A percentile compares a stretch with the other conserved stretches of the same genome.
Conservation (phyloP, 371 early-diverging fungal genomes). For the Zychaea mexicana region DNA sequence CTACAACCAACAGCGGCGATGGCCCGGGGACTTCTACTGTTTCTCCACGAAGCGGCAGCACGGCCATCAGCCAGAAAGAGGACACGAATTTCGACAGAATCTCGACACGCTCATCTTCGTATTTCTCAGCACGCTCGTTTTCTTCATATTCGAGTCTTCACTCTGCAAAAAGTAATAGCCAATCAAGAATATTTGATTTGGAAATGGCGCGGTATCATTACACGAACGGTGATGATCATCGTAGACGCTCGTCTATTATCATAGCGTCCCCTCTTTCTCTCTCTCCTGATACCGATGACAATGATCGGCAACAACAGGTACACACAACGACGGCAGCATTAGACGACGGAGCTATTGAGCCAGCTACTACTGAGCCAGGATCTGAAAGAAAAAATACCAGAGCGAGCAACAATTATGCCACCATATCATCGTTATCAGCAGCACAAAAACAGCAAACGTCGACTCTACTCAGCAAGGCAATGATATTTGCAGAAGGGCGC, state of each 20-base stretch:
- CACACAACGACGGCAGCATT: neutral
- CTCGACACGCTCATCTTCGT: slow-evolving; percentile 7
- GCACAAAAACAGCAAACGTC: neutral
- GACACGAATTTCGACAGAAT: neutral
- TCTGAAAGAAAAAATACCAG: neutral
- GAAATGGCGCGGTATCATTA: neutral
- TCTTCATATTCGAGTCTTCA: slow-evolving; percentile 12
- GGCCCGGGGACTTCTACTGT: no score
- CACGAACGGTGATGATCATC: no score
- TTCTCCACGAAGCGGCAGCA: no score
- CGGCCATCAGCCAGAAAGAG: neutral
- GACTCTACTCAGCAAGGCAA: slow-evolving; percentile 1
- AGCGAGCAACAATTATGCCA: neutral
- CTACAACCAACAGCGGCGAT: no score
- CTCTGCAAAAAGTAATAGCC: neutral
- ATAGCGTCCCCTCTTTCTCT: no score
- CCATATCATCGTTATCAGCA: neutral
- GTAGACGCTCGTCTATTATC: no score
- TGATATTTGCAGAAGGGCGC: neutral
- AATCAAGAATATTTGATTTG: neutral
- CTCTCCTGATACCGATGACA: neutral
- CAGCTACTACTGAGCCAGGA: no score
- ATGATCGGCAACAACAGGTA: no score
- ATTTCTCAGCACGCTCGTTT: slow-evolving; percentile 13
- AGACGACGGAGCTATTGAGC: no score